Evolutionary conservation across 805 yeast genomes (phyloP).

Genomic region (Tetrapisispora pingtungensis): DNA sequence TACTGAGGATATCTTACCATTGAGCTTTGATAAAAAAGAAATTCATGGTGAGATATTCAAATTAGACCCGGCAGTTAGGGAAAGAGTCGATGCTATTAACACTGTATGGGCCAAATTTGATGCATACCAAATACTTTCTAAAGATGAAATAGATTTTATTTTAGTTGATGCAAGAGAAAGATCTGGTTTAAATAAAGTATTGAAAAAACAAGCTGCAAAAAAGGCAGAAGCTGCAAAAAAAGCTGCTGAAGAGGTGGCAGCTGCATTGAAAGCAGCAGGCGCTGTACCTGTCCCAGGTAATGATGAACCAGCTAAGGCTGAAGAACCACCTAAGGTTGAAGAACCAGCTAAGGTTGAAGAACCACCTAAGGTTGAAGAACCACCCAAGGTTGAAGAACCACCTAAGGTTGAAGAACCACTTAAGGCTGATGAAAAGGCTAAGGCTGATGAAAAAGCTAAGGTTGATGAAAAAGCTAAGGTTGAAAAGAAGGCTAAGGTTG

Average conservation of each 20-base stretch:
- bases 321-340: not conserved
- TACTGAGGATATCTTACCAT: not conserved
- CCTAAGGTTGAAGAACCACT: not conserved
- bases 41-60: slow-evolving; percentile 1
- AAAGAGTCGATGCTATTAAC: not conserved
- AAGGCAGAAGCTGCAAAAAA: not conserved
- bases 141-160: not conserved
- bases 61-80: slow-evolving; percentile 1
- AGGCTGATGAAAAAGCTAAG: not conserved
- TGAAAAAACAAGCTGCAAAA: not conserved
- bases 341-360: not conserved
- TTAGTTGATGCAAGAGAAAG: not conserved
- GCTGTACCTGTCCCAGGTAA: not conserved
- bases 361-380: not conserved
- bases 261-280: not conserved
- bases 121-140: not conserved
- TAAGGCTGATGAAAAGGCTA: not conserved
- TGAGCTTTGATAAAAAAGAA: not conserved
- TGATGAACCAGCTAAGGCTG: not conserved
- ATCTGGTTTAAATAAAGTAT: slow-evolving; percentile 1
- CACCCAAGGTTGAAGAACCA: not conserved
- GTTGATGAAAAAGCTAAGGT: no score
- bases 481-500: no score
- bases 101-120: slow-evolving; percentile 2
- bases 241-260: not conserved